Evolutionary conservation across 2,329 filamentous ascomycete species (phyloP), one percentile per base, ranked within the genome.

Genomic region (Talaromyces rugulosus): DNA sequence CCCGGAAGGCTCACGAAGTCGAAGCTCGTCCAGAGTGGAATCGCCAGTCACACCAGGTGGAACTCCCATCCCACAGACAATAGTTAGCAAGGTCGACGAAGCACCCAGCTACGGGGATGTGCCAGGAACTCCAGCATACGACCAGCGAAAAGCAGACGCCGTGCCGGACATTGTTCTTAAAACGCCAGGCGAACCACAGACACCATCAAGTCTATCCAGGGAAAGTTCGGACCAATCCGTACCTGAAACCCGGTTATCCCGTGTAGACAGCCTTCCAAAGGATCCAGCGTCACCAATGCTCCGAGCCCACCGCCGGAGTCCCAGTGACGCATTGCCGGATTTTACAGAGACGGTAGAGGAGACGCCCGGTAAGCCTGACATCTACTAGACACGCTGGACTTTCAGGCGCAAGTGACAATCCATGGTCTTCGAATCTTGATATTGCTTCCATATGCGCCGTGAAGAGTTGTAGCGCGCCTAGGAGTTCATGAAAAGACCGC

Each of bases 71-170:
- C 86, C 86, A 18, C 82, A 79, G 66, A 87, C 84, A 5, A 75
- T 88, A 9, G 85, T 88, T 18, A 85, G 88, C 69, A 85, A 85
- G 71, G 78, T 88, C 56, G 85, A 88, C 64, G 79, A 81, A 33
- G 78, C 81, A 33, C 83, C 85, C 44, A 83, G 81, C 67, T 78
- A 87, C 72, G 85, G 86, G 23, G 86, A 89, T 60, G 79, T 87
- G 7, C 85, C 85, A 31, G 85, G 86, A 33, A 88, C 86, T 56
- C 71, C 75, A 42, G 86, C 85, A 63, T 81, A 85, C 65, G 78
- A 85, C 62, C 74, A 82, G 66, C 80, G 84, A 63, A 80, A 79
- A 68, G 83, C 83, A 59, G 85, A 88, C 75, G 84, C 85, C 53
- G 77, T 80, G 52, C 85, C 85, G 23, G 85, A 88, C 70, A 73